Percentiles rank a stretch among this genome's conserved stretches.
phyloP scores from a whole-genome alignment of 805 yeast genomes.

The Wickerhamomyces tratensis region DNA sequence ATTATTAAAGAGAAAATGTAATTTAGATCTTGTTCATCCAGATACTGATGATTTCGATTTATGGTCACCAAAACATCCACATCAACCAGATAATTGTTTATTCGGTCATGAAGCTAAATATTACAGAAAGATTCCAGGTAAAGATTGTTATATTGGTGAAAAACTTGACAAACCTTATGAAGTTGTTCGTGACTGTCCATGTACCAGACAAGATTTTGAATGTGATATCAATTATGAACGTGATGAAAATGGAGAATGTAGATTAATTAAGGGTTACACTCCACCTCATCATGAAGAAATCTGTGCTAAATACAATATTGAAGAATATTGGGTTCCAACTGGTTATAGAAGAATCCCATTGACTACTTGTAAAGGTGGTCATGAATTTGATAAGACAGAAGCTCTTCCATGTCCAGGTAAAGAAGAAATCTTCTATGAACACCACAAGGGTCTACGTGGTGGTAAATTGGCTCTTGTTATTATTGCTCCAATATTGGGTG shows the following conservation, averaged over 20 bases:
- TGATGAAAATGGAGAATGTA: conserved; percentile 75
- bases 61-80: conserved; percentile 54
- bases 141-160: conserved; percentile 57
- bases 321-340: conserved; percentile 79
- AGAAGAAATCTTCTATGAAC: conserved; percentile 45
- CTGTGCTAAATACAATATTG: conserved; percentile 46
- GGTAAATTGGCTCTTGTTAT: conserved; percentile 42
- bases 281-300: conserved; percentile 56
- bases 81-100: conserved; percentile 40
- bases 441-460: conserved; percentile 47
- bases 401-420: conserved; percentile 83
- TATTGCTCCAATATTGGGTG: conserved; percentile 42
- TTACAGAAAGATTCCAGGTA: conserved; percentile 46
- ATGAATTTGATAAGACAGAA: conserved; percentile 53
- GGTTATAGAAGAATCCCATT: conserved; percentile 85
- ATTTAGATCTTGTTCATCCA: conserved; percentile 31
- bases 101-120: conserved; percentile 64
- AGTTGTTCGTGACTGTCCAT: conserved; percentile 59
- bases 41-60: conserved; percentile 50
- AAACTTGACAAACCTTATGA: conserved; percentile 49
- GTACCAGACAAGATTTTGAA: conserved; percentile 83
- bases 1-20: conserved; percentile 45
- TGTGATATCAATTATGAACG: conserved; percentile 83
- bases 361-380: conserved; percentile 81
- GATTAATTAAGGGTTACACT: conserved; percentile 61